Evolutionary conservation across 257 asterid species (phyloP).

Genomic region (Verbascum thapsus): DNA sequence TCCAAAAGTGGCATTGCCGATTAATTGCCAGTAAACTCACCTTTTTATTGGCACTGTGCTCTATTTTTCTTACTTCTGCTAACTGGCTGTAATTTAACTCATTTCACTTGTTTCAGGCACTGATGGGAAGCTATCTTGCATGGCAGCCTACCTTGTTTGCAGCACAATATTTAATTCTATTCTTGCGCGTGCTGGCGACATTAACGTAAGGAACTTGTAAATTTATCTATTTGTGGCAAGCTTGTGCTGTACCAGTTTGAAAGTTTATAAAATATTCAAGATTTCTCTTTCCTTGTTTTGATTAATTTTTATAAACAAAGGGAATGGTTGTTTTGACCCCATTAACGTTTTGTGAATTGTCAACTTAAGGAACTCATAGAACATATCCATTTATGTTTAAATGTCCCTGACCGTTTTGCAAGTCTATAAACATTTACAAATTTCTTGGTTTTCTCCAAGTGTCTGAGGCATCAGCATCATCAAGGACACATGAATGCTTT

Average conservation of each 20-base stretch:
- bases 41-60: conserved; percentile 22
- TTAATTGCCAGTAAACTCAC: not conserved
- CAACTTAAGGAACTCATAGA: conserved; percentile 2
- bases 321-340: conserved; percentile 8
- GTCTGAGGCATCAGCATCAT: conserved; percentile 11
- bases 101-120: conserved; percentile 59
- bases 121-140: conserved; percentile 77
- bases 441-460: conserved; percentile 25
- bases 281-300: not conserved
- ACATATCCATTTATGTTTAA: conserved; percentile 3
- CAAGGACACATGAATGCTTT: not conserved
- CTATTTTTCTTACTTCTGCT: conserved; percentile 21
- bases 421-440: not conserved
- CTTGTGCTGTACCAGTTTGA: conserved; percentile 12
- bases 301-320: not conserved
- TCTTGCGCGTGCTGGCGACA: conserved; percentile 57
- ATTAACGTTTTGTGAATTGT: not conserved
- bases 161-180: conserved; percentile 66
- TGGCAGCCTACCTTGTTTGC: conserved; percentile 86
- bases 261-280: not conserved
- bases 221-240: conserved; percentile 16
- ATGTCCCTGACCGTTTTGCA: conserved; percentile 5
- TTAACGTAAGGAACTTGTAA: conserved; percentile 62
- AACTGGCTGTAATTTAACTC: conserved; percentile 24
- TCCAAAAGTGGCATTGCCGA: no score